Evolutionary conservation across 495 filamentous ascomycete species (phyloP).

Genomic region (Hapsidospora chrysogenum): DNA sequence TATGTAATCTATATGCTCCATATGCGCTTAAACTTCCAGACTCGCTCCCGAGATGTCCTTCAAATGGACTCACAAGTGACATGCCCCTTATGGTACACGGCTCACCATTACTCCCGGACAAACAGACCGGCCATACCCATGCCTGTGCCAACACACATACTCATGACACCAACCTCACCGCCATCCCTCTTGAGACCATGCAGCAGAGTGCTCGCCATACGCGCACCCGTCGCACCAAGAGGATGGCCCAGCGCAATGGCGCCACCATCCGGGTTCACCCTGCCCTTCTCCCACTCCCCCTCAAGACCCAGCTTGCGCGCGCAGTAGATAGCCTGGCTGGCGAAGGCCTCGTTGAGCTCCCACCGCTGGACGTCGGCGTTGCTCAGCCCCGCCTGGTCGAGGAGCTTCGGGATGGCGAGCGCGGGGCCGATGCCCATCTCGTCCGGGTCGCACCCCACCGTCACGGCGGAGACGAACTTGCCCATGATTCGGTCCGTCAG

Average conservation of each 20-base stretch:
- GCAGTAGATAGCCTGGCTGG: constrained; percentile 74
- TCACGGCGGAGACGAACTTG: constrained; percentile 57
- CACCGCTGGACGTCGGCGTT: constrained; percentile 65
- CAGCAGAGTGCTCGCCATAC: constrained; percentile 63
- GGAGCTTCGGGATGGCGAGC: constrained; percentile 66
- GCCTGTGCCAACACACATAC: constrained; percentile 86
- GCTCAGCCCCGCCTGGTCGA: constrained; percentile 44
- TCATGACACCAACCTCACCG: constrained; percentile 54
- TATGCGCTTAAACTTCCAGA: too few species aligned
- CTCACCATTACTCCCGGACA: constrained; percentile 71
- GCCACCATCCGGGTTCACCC: constrained; percentile 82
- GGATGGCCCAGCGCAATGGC: constrained; percentile 90
- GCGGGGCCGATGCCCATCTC: constrained; percentile 91
- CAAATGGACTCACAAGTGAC: too few species aligned
- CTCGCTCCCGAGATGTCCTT: too few species aligned
- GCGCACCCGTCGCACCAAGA: constrained; percentile 77
- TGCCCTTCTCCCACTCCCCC: constrained; percentile 35
- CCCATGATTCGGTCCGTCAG: constrained; percentile 52
- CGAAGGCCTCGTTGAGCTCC: constrained; percentile 97
- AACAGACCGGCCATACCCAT: constrained; percentile 84
- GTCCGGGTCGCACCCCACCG: constrained; percentile 65
- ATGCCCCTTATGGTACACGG: too few species aligned
- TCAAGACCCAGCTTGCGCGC: constrained; percentile 55
- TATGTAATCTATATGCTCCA: too few species aligned
- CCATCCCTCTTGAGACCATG: constrained; percentile 40